Evolutionary conservation across 805 yeast species (phyloP).

Genomic region (Yarrowia yakushimensis): DNA sequence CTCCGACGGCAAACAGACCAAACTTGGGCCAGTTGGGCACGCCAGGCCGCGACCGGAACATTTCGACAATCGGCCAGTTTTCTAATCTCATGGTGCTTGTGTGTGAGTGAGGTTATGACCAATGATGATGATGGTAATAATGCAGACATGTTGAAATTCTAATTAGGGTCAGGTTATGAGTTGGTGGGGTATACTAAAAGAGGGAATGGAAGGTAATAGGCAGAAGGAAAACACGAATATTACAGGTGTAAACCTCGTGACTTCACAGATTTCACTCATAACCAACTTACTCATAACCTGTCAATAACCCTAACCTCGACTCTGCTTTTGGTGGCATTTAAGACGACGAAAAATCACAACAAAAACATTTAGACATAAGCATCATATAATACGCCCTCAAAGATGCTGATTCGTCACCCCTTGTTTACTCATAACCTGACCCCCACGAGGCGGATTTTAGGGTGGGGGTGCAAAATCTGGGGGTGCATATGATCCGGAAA

Average conservation of each 20-base stretch:
- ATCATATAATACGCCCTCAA: no score
- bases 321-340: no score
- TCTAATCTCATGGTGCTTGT: background rate
- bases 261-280: no score
- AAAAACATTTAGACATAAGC: no score
- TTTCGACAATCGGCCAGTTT: constrained; percentile 16
- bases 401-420: no score
- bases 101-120: constrained; percentile 12
- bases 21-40: constrained; percentile 25
- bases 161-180: background rate
- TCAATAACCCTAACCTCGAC: no score
- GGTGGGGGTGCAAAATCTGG: constrained; percentile 7
- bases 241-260: no score
- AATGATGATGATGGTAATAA: background rate
- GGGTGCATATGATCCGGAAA: background rate
- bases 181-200: no score
- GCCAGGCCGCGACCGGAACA: constrained; percentile 25
- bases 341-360: no score
- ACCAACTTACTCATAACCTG: no score
- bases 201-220: no score
- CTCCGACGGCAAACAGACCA: constrained; percentile 18
- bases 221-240: no score
- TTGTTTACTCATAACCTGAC: background rate
- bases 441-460: constrained; percentile 16
- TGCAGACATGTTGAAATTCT: background rate